Conservation (phyloP, 176 grass and related monocot species). For the Secale cereale region DNA sequence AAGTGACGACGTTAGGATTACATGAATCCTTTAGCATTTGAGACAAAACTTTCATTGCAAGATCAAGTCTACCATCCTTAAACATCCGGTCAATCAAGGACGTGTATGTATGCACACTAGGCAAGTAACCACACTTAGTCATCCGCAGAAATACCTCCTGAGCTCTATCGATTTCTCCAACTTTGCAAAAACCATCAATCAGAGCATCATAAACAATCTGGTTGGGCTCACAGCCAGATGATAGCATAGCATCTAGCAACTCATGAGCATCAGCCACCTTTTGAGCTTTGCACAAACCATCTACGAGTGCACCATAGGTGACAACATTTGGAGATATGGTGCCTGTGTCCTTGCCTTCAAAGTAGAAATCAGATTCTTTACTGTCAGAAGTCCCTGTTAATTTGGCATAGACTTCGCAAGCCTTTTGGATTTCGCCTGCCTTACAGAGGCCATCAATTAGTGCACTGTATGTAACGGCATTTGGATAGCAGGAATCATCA, state of each 20-base stretch:
- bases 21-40: constrained; percentile 88
- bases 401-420: constrained; percentile 75
- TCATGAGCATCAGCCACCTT: constrained; percentile 68
- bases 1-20: constrained; percentile 88
- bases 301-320: constrained; percentile 89
- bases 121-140: constrained; percentile 71
- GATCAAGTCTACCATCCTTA: constrained; percentile 92
- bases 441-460: constrained; percentile 96
- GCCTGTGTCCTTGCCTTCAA: constrained; percentile 32
- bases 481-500: constrained; percentile 67
- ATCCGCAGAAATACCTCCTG: constrained; percentile 85
- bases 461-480: constrained; percentile 77
- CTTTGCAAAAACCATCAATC: constrained; percentile 90
- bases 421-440: constrained; percentile 62
- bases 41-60: constrained; percentile 88
- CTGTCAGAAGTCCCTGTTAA: constrained; percentile 56
- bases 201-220: constrained; percentile 90
- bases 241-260: constrained; percentile 74
- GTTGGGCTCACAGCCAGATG: constrained; percentile 72
- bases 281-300: constrained; percentile 97
- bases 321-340: constrained; percentile 68
- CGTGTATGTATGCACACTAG: constrained; percentile 87
- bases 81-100: constrained; percentile 89
- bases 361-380: constrained; percentile 54
- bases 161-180: constrained; percentile 73